phyloP scores from a whole-genome alignment of 768 basidiomycete genomes.

The Gloeostereum incarnatum region DNA sequence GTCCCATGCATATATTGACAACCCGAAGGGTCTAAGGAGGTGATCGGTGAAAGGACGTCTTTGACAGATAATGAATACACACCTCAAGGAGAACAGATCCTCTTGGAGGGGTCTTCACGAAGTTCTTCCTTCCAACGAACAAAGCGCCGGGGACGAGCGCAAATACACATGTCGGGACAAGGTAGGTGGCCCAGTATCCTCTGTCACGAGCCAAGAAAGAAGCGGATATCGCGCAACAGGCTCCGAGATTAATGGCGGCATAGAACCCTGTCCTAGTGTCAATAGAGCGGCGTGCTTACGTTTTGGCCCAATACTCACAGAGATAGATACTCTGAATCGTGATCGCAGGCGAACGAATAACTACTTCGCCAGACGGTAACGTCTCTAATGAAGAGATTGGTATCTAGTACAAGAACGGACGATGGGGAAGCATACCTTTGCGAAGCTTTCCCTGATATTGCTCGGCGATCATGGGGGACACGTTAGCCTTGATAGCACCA shows the following conservation, averaged over 20 bases:
- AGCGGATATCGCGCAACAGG: slow-evolving; percentile 38
- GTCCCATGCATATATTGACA: slow-evolving; percentile 19
- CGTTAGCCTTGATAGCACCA: slow-evolving; percentile 42
- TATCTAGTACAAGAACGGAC: not conserved
- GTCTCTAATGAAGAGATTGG: not conserved
- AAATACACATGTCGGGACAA: slow-evolving; percentile 41
- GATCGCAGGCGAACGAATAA: slow-evolving; percentile 42
- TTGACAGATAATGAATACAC: not conserved
- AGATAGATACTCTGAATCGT: slow-evolving; percentile 44
- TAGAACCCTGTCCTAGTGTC: slow-evolving; percentile 22
- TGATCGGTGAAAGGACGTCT: no score
- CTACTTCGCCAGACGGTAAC: slow-evolving; percentile 27
- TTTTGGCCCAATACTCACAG: slow-evolving; percentile 17
- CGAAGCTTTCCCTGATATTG: slow-evolving; percentile 40
- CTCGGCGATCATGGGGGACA: slow-evolving; percentile 52
- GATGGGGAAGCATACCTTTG: slow-evolving; percentile 22
- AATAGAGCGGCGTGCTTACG: no score
- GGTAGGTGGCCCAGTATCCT: slow-evolving; percentile 41
- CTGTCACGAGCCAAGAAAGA: slow-evolving; percentile 42
- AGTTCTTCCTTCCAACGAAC: slow-evolving; percentile 27
- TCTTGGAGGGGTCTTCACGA: slow-evolving; percentile 38
- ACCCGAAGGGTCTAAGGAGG: slow-evolving; percentile 12
- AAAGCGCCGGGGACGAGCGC: slow-evolving; percentile 35
- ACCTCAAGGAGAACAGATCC: slow-evolving; percentile 42
- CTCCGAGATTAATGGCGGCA: slow-evolving; percentile 33